phyloP scores from a whole-genome alignment of 768 basidiomycete genomes.

The Termitomyces sp. region DNA sequence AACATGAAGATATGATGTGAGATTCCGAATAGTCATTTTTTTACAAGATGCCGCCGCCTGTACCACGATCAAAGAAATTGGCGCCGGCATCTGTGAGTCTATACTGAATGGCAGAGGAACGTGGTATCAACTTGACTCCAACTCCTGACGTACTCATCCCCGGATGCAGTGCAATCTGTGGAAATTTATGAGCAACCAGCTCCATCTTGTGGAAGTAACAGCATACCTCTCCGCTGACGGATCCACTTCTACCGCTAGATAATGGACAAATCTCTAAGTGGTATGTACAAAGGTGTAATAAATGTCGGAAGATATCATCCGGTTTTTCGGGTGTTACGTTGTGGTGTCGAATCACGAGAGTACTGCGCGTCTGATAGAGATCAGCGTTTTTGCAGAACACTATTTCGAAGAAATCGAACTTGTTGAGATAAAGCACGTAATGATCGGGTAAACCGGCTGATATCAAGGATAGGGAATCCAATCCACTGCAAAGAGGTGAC shows the following conservation, averaged over 20 bases:
- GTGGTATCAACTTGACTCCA: conserved; percentile 39
- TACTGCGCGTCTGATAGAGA: conserved; percentile 42
- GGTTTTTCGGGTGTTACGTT: conserved; percentile 49
- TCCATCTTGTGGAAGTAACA: neutral
- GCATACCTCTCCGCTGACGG: conserved; percentile 71
- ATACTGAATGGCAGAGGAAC: conserved; percentile 65
- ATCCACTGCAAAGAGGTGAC: conserved; percentile 69
- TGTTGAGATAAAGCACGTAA: conserved; percentile 51
- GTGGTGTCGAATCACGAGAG: conserved; percentile 65
- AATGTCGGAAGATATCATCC: conserved; percentile 54
- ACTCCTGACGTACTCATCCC: conserved; percentile 38
- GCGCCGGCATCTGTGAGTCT: conserved; percentile 62
- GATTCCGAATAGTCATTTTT: neutral
- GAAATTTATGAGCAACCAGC: neutral
- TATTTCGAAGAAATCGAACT: conserved; percentile 28
- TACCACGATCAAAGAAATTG: conserved; percentile 72
- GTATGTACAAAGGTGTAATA: conserved; percentile 62
- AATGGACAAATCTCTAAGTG: conserved; percentile 72
- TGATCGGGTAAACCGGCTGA: conserved; percentile 58
- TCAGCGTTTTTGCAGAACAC: neutral
- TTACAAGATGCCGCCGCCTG: conserved; percentile 55
- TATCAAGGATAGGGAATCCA: conserved; percentile 47
- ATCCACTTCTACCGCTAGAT: conserved; percentile 71
- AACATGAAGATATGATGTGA: neutral
- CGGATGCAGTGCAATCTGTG: conserved; percentile 58